Evolutionary conservation across 2,329 filamentous ascomycete genomes (phyloP), one percentile per base, ranked within the genome.

Genomic region (Blastomyces emzantsi): DNA sequence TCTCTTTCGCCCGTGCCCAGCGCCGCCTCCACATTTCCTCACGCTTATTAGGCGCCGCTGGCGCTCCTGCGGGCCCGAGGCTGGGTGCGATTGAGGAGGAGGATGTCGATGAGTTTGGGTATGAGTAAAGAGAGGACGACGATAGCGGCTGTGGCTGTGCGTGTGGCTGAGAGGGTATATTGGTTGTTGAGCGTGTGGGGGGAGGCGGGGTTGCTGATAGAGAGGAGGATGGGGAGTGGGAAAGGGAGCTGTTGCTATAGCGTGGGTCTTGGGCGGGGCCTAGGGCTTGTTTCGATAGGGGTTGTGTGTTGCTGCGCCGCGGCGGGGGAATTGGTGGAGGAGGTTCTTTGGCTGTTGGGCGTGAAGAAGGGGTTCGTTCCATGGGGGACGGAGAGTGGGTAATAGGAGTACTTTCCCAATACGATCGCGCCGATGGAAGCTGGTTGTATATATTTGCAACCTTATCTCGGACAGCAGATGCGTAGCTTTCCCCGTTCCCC

Each of bases 11-110:
- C 3, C 77, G 72, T 52, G 74, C 75, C 80, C 79, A 82, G 41
- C 80, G 74, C 33, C 79, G 75, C 52, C 73, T 72, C 80, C 80
- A 82, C 9, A 80, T 69, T 63, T 81, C 80, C 63, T 81, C 76
- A 9, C 79, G 78, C 63, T 79, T 81, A 61, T 77, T 80, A 3
- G 75, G 74, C 9, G 52, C 3, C n/a, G 39, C 36, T n/a, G 61
- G 57, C n/a, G 19, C 36, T 5, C 67, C 58, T 6, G 28, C 8
- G 28, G 52, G 15, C 6, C 13, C 52, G 28, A n/a, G 52, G 9
- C 15, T 8, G 9, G 52, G 28, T 33, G 52, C 7, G 6, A 36
- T 33, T 58, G 64, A 28, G 49, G 66, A 39, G 39, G 62, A 25
- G n/a, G 63, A n/a, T 52, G 66, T 63, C 58, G 28, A 30, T 15